Evolutionary conservation across 176 grass and related monocot species (phyloP).

Genomic region (Hordeum vulgare): MorexV3_pseudomolecules_assembly NC_058521.1:239839848-239840347

Average conservation of each 20-base stretch:
- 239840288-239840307: too few species aligned
- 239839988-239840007: conserved; percentile 71
- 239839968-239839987: conserved; percentile 47
- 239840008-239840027: conserved; percentile 37
- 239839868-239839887: conserved; percentile 86
- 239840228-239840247: too few species aligned
- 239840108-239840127: conserved; percentile 45
- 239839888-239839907: conserved; percentile 21
- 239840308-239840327: too few species aligned
- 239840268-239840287: too few species aligned
- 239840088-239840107: conserved; percentile 26
- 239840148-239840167: not conserved
- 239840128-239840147: conserved; percentile 28
- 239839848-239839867: not conserved
- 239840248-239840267: too few species aligned
- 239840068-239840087: conserved; percentile 45
- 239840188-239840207: not conserved
- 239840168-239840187: conserved; percentile 1
- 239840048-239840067: conserved; percentile 19
- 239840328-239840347: too few species aligned
- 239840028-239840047: conserved; percentile 28
- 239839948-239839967: not conserved
- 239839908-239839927: not conserved
- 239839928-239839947: not conserved
- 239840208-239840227: conserved; percentile 18